Percentiles rank a stretch among this genome's conserved stretches.
Conservation (phyloP, 176 grass and related monocot species). For the Avena atlantica region DNA sequence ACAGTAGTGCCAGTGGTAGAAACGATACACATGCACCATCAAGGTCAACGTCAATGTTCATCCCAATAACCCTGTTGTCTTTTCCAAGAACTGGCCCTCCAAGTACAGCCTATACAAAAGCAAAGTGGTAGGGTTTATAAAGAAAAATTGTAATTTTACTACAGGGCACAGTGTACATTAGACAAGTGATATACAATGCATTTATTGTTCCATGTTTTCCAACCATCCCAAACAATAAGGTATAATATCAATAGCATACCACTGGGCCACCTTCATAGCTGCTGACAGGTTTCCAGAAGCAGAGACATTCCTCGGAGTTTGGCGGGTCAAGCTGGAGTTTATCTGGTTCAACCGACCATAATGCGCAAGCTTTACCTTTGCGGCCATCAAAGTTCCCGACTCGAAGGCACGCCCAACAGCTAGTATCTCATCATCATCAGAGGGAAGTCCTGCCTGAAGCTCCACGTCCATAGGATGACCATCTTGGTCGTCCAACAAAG, state of each 20-base stretch:
- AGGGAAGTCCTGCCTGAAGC: neutral
- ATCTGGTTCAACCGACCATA: neutral
- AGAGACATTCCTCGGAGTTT: neutral
- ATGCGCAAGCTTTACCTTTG: neutral
- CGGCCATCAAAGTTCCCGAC: neutral
- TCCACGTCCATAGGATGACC: neutral
- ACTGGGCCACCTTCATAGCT: neutral
- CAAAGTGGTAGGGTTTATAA: neutral
- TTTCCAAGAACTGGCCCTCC: conserved; percentile 28
- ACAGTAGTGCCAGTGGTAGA: neutral
- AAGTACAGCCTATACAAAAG: conserved; percentile 38
- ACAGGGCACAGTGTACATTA: neutral
- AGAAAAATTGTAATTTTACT: neutral
- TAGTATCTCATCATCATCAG: neutral
- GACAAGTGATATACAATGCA: neutral
- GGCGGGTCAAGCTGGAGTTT: neutral
- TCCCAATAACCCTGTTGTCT: neutral
- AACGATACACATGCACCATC: neutral
- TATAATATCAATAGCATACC: neutral
- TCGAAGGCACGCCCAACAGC: neutral
- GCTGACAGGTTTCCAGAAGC: neutral
- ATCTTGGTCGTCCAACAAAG: neutral
- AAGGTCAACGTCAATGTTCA: neutral
- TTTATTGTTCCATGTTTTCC: neutral
- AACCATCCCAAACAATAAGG: neutral